These are phyloP conservation scores for Clausena lansium DNA, from an alignment of 345 rosid species.

Conservation along the genomic window DNA sequence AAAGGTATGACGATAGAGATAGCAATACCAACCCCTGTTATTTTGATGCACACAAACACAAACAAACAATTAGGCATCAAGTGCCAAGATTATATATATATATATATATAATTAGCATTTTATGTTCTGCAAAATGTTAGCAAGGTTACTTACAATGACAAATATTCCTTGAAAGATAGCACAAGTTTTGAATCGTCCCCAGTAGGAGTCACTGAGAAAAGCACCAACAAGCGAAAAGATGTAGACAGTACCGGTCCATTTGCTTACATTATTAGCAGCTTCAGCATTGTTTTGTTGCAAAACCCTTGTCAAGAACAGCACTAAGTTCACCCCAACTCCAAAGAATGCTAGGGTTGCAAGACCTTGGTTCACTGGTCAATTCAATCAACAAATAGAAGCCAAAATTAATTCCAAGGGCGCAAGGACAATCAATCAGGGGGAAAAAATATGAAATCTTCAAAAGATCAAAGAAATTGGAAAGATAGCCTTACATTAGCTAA, in stretches of 20 bases:
- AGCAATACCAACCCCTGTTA: conserved; percentile 73
- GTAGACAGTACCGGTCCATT: conserved; percentile 99
- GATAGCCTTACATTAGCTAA: background rate
- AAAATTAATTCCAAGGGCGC: background rate
- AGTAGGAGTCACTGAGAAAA: conserved; percentile 94
- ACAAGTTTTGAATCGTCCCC: conserved; percentile 99
- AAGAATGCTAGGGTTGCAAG: conserved; percentile 97
- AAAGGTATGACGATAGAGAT: conserved; percentile 71
- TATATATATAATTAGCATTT: background rate
- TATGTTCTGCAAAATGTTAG: background rate
- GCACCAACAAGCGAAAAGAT: conserved; percentile 98
- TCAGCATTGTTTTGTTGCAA: conserved; percentile 89
- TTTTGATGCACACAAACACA: background rate
- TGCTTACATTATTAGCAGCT: conserved; percentile 97
- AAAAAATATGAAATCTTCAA: background rate
- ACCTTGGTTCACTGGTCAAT: conserved; percentile 83
- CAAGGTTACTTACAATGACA: conserved; percentile 63
- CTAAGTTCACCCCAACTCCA: conserved; percentile 96
- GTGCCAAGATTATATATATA: background rate
- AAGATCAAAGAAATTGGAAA: background rate
- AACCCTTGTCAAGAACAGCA: conserved; percentile 92
- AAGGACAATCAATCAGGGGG: background rate
- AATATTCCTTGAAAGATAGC: conserved; percentile 93
- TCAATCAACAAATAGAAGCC: background rate
- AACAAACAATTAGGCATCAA: conserved; percentile 2